Conservation (phyloP, 2,329 filamentous ascomycete species). For the Penicillium occitanis region DNA sequence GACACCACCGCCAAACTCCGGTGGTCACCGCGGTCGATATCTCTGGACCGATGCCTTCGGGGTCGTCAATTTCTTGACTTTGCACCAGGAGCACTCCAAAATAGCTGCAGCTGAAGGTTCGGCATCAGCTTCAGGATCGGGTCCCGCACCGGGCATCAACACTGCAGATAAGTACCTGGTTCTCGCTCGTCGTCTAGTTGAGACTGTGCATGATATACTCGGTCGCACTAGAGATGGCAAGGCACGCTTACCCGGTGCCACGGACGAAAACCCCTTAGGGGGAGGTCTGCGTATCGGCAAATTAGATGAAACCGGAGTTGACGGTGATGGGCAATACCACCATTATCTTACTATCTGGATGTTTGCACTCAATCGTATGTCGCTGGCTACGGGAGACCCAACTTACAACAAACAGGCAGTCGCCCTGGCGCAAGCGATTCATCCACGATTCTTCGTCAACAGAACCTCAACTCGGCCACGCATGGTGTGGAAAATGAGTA, state of each 20-base stretch:
- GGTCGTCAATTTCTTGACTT: slow-evolving; percentile 59
- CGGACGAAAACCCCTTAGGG: slow-evolving; percentile 51
- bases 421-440: slow-evolving; percentile 54
- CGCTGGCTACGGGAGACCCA: slow-evolving; percentile 48
- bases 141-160: neutral
- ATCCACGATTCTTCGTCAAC: slow-evolving; percentile 53
- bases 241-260: slow-evolving; percentile 52
- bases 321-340: slow-evolving; percentile 62
- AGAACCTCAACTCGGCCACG: slow-evolving; percentile 34
- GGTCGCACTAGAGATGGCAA: slow-evolving; percentile 54
- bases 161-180: slow-evolving; percentile 45
- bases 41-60: slow-evolving; percentile 64
- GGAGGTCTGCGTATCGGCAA: slow-evolving; percentile 62
- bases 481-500: slow-evolving; percentile 60
- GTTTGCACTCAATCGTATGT: slow-evolving; percentile 59
- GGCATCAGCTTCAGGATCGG: slow-evolving; percentile 7
- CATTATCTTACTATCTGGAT: slow-evolving; percentile 64
- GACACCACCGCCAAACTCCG: slow-evolving; percentile 52
- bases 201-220: slow-evolving; percentile 54
- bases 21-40: slow-evolving; percentile 59
- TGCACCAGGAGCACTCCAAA: slow-evolving; percentile 43
- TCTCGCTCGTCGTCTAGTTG: slow-evolving; percentile 51
- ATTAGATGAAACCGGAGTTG: slow-evolving; percentile 47
- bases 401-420: slow-evolving; percentile 54
- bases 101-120: slow-evolving; percentile 11